Evolutionary conservation across 2,329 filamentous ascomycete genomes (phyloP), one percentile per base, ranked within the genome.

Genomic region (Blastomyces gilchristii): DNA sequence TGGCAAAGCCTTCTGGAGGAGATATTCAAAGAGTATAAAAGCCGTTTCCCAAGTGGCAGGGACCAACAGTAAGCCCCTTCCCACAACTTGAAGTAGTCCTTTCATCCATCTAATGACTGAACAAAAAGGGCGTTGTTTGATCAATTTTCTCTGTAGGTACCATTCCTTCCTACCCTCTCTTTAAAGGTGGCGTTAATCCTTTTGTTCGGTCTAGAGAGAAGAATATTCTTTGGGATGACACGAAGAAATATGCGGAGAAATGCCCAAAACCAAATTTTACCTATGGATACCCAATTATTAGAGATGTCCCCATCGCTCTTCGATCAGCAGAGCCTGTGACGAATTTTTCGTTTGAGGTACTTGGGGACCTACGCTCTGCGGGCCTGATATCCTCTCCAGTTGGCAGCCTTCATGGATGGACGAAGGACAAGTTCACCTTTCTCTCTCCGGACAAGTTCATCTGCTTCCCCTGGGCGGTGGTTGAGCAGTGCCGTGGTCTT

Each of bases 111-210:
- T 58, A 47, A 58, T 28, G 16, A 45, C 22, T 58, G 34, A 43
- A 39, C 7, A 45, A 43, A 43, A 37, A 58, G 57, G 22, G n/a
- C 45, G 18, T 39, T 58, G 14, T 43, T 58, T 34, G 57, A 58
- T 14, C 57, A 45, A 47, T 58, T 58, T 58, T 58, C 57, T n/a
- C 43, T 58, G 57, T 58, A 58, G 1, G 57, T 58, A 47, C 8
- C 39, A 28, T 8, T 45, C 14, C 11, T 18, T 11, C 11, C 57
- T n/a, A 28, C 18, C 11, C 6, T 8, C 39, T 18, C 7, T 9
- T 43, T 22, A 9, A 14, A 47, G 8, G 6, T 22, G n/a, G 14
- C 16, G 11, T 28, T 58, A 45, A 58, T 14, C 16, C 39, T 12
- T 43, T 45, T 58, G 18, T 28, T 58, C 22, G 14, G 28, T 8